phyloP scores from a whole-genome alignment of 371 early-diverging fungal genomes.

The Batkoa obscura region DNA sequence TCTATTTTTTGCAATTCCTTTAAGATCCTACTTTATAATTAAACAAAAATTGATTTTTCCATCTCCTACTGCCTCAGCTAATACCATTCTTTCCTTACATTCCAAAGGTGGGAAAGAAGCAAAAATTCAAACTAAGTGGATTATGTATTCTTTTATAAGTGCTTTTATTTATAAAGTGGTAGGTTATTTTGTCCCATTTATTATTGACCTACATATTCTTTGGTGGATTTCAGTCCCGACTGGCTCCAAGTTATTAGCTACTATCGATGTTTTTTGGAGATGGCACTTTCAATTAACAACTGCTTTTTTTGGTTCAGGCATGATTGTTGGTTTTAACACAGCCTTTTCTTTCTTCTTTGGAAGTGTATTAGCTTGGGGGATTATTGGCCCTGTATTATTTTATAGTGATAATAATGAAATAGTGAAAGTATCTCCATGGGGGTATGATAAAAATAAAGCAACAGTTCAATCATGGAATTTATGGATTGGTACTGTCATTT shows the following conservation, averaged over 20 bases:
- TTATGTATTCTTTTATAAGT: slow-evolving; percentile 13
- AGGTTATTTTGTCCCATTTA: slow-evolving; percentile 33
- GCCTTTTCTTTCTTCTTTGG: slow-evolving; percentile 6
- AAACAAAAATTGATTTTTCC: slow-evolving; percentile 49
- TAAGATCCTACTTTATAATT: slow-evolving; percentile 44
- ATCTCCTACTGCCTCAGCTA: slow-evolving; percentile 43
- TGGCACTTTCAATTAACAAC: slow-evolving; percentile 30
- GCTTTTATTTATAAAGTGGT: slow-evolving; percentile 24
- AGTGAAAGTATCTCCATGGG: slow-evolving; percentile 18
- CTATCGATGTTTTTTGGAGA: slow-evolving; percentile 26
- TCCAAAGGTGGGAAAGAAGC: slow-evolving; percentile 16
- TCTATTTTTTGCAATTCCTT: slow-evolving; percentile 52
- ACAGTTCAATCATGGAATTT: slow-evolving; percentile 33
- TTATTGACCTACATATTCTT: slow-evolving; percentile 29
- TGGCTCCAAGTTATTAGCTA: slow-evolving; percentile 18
- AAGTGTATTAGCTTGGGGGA: not conserved
- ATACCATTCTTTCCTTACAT: slow-evolving; percentile 41
- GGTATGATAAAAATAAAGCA: slow-evolving; percentile 16
- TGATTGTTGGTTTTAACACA: slow-evolving; percentile 37
- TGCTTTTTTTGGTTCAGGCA: slow-evolving; percentile 50
- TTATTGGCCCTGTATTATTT: slow-evolving; percentile 7
- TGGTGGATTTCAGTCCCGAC: slow-evolving; percentile 32
- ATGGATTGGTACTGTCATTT: slow-evolving; percentile 53
- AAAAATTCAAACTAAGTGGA: slow-evolving; percentile 15
- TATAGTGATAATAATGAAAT: not conserved